phyloP scores from a whole-genome alignment of 176 grass and related monocot genomes.

The Puccinellia tenuiflora region DNA sequence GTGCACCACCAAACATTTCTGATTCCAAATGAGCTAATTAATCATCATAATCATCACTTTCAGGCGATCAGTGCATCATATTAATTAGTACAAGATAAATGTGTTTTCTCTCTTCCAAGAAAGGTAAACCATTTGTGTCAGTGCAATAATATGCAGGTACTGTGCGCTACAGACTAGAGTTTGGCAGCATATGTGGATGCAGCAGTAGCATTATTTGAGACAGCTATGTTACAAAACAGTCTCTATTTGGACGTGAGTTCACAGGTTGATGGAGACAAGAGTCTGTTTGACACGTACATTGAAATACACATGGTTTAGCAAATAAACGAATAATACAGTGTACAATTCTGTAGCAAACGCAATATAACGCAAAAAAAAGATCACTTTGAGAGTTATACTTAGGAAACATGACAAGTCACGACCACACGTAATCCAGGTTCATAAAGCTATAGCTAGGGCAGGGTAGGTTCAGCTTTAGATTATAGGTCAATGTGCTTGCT shows the following conservation, averaged over 20 bases:
- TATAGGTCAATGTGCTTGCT: background rate
- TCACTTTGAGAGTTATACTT: background rate
- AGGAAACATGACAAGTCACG: constrained; percentile 4
- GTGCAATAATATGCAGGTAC: background rate
- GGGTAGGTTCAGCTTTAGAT: constrained; percentile 16
- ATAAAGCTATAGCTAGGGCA: constrained; percentile 4
- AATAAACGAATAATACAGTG: background rate
- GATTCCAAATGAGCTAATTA: constrained; percentile 24
- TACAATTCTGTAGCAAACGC: background rate
- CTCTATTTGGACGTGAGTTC: constrained; percentile 3
- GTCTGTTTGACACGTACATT: background rate
- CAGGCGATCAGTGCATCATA: background rate
- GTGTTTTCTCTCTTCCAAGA: background rate
- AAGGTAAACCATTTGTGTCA: constrained; percentile 13
- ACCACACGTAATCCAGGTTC: background rate
- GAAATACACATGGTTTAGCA: background rate
- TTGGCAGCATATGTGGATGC: background rate
- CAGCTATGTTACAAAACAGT: constrained; percentile 16
- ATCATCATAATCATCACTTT: background rate
- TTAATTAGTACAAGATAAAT: background rate
- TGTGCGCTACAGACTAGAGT: background rate
- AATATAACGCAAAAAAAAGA: background rate
- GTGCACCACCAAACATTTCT: constrained; percentile 26
- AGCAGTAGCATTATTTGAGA: background rate
- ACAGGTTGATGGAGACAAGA: background rate